Conservation (phyloP, 2,329 filamentous ascomycete genomes). For the Mycosphaerelloides madeirae region DNA sequence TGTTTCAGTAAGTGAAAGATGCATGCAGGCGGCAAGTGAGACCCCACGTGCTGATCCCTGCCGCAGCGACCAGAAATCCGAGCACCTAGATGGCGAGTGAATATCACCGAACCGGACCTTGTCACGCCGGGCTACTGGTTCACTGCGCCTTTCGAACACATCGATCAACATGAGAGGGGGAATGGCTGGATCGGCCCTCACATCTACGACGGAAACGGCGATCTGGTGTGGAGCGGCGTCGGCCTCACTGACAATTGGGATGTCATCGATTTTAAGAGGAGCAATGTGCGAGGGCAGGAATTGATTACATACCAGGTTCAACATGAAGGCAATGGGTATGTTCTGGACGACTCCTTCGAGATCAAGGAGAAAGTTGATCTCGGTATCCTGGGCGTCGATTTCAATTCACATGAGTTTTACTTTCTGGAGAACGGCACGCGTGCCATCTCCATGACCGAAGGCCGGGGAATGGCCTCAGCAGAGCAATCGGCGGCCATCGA, state of each 20-base stretch:
- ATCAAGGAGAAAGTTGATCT: slow-evolving; percentile 11
- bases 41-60: neutral
- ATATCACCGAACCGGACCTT: slow-evolving; percentile 5
- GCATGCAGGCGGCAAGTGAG: neutral
- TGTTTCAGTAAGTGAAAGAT: slow-evolving; percentile 1
- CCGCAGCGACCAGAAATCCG: slow-evolving; percentile 17
- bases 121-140: slow-evolving; percentile 20
- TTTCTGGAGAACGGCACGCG: slow-evolving; percentile 13
- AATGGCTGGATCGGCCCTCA: slow-evolving; percentile 15
- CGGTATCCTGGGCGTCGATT: slow-evolving; percentile 12
- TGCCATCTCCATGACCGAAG: slow-evolving; percentile 11
- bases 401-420: slow-evolving; percentile 17
- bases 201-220: slow-evolving; percentile 18
- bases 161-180: slow-evolving; percentile 11
- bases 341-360: slow-evolving; percentile 12
- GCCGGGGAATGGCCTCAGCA: slow-evolving; percentile 5
- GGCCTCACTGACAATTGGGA: slow-evolving; percentile 10
- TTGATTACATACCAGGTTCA: slow-evolving; percentile 11
- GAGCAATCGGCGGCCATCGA: slow-evolving; percentile 8
- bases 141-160: slow-evolving; percentile 15
- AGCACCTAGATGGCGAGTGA: slow-evolving; percentile 16
- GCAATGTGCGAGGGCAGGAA: slow-evolving; percentile 13
- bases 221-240: slow-evolving; percentile 19
- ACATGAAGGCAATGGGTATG: slow-evolving; percentile 5
- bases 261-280: slow-evolving; percentile 14